These are phyloP conservation scores for Phytophthora lateralis DNA, from an alignment of 352 stramenopile genomes.

Conservation along the genomic window DNA sequence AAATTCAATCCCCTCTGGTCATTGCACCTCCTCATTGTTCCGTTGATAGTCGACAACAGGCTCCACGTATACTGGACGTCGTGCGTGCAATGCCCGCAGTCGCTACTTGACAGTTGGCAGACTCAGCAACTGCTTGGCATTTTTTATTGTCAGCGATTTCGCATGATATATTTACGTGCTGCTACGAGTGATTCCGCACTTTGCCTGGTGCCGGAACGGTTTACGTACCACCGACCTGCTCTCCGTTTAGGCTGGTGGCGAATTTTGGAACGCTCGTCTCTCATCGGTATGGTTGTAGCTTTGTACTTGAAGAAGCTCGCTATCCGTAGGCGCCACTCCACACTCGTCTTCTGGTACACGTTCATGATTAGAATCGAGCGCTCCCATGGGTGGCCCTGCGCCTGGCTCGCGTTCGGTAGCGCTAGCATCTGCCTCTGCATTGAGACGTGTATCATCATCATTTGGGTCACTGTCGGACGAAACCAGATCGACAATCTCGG, in stretches of 20 bases:
- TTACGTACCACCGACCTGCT: not conserved
- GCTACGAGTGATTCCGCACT: slow-evolving; percentile 2
- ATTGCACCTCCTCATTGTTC: too few relatives aligned
- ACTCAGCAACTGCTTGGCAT: not conserved
- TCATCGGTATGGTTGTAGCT: not conserved
- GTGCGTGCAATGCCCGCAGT: not conserved
- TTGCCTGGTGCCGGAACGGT: not conserved
- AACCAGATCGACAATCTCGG: too few relatives aligned
- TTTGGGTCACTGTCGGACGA: not conserved
- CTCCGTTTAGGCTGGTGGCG: not conserved
- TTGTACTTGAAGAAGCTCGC: not conserved
- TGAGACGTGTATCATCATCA: too few relatives aligned
- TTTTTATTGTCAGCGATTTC: not conserved
- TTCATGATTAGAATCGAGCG: too few relatives aligned
- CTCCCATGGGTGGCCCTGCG: too few relatives aligned
- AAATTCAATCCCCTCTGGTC: too few relatives aligned
- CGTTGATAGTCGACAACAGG: too few relatives aligned
- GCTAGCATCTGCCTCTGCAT: too few relatives aligned
- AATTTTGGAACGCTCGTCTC: not conserved
- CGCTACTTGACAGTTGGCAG: not conserved
- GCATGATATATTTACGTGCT: not conserved
- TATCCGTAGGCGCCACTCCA: not conserved
- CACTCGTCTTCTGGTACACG: not conserved
- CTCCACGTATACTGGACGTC: too few relatives aligned
- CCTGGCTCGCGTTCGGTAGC: too few relatives aligned